Base-by-base conservation (phyloP, 352 stramenopile genomes). In the Pythium dissotocum region DNA sequence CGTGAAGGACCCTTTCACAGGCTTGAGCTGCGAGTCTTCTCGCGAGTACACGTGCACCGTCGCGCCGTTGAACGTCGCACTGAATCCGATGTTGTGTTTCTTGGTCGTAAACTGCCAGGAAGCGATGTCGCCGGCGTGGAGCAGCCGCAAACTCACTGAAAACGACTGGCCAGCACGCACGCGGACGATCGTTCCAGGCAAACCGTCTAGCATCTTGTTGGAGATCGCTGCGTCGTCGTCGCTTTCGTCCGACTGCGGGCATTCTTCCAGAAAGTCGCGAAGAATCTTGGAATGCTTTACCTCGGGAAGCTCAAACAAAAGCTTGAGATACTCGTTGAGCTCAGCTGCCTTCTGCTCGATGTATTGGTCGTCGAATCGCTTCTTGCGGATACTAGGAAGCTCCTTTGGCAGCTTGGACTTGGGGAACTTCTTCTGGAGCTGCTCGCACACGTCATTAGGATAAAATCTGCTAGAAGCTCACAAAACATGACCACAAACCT, bases 61-160 rank as follows among this genome's bases (percentile, higher is more conserved):
- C 35, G 79, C 68, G 9, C 78, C 80, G 49, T 89, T 84, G 63
- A 93, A 90, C 14, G 80, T 84, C n/a, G 82, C 82, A 55, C 82
- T 90, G 57, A 93, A 93, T 24, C 85, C 85, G 67, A 93, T 90
- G 67, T 89, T 87, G 76, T 91, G 83, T 57, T 91, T 93, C 67
- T 89, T 90, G 12, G 81, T 91, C 10, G 77, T 85, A 53, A 93
- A 93, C 60, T 91, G 85, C 79, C 79, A 93, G 3, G 79, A 85
- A 7, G 77, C 81, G 18, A 82, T 60, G 63, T 90, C 83, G 48
- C 80, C 79, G 7, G 68, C 61, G n/a, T 57, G 65, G 26, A 62
- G 54, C 2, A 93, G 65, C 18, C 75, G 72, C 28, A 91, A 56
- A 24, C 69, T 88, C 33, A 93, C 77, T 0, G 82, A 86, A 60